Base-by-base conservation (phyloP, 179 eudicot genomes). In the Carnegiea gigantea region DNA sequence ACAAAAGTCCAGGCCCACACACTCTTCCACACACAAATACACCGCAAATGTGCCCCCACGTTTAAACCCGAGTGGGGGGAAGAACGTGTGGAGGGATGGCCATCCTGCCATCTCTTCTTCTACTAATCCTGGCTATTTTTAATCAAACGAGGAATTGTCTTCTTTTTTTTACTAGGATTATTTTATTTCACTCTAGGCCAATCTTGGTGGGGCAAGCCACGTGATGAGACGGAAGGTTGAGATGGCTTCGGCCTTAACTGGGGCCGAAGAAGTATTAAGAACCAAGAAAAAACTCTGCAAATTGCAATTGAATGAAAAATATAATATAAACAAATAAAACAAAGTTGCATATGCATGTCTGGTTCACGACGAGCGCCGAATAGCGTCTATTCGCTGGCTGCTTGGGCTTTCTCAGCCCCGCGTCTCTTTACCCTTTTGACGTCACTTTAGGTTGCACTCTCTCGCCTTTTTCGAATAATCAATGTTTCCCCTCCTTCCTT, bases 371-470 rank as follows among this genome's bases (percentile, higher is more conserved):
- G 46, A 36, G 67, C 12, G 60, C 12, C n/a, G 49, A 17, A 62
- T 26, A 67, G 26, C 40, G 20, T 28, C 72, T 28, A 38, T 67
- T 67, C 38, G 72, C 18, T 67, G 2, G 38, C 20, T 26, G 72
- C 40, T 28, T 30, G 40, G 72, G 72, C 38, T 28, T 30, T 36
- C 40, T 67, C 40, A 3, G 20, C 72, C 1, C 72, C 40, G 72
- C 72, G 72, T 67, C 72, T 67, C 72, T 67, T 26, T 1, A 28
- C 13, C 72, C 72, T 28, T 67, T 67, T 67, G 18, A 67, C 72
- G 18, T 67, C 72, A 26, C 18, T n/a, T 67, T 67, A 38, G 20
- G 72, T 13, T 38, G 72, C 38, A 67, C 6, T 67, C 38, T 28
- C 33, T 40, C 44, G 8, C 8, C 44, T 40, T 40, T 40, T 40